Conservation (phyloP, 768 basidiomycete genomes). For the Phylloporus rhodoxanthus region DNA sequence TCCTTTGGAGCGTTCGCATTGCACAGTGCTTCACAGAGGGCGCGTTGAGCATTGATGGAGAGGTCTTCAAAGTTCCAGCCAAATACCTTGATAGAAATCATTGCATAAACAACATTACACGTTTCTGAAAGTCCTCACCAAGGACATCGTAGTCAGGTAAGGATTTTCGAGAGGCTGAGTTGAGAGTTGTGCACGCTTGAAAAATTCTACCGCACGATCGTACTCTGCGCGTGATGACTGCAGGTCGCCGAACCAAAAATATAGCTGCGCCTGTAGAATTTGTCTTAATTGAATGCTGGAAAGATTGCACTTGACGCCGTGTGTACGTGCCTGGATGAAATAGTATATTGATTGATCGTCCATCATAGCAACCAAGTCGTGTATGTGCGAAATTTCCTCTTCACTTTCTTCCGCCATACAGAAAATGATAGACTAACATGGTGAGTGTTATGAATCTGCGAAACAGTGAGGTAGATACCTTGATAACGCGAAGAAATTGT, state of each 20-base stretch:
- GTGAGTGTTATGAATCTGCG: background rate
- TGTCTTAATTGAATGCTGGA: background rate
- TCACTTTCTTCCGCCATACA: conserved; percentile 1
- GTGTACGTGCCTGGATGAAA: conserved; percentile 2
- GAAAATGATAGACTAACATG: background rate
- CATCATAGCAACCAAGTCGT: background rate
- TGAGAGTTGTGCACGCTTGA: background rate
- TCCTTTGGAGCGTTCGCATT: background rate
- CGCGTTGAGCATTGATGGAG: background rate
- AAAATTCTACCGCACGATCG: conserved; percentile 1
- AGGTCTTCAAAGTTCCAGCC: conserved; percentile 6
- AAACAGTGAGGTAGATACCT: background rate
- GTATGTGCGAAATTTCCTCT: background rate
- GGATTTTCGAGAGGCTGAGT: background rate
- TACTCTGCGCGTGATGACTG: conserved; percentile 3
- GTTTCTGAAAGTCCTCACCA: background rate
- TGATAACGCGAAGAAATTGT: conserved; percentile 4
- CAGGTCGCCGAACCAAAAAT: background rate
- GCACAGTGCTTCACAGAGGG: conserved; percentile 2
- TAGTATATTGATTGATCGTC: background rate
- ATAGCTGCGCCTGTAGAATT: conserved; percentile 2
- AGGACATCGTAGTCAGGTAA: conserved; percentile 4
- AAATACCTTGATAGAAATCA: conserved; percentile 2
- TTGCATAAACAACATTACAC: background rate
- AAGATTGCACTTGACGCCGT: background rate